Conservation (phyloP, 176 grass and related monocot species). For the Avena sativa region DNA sequence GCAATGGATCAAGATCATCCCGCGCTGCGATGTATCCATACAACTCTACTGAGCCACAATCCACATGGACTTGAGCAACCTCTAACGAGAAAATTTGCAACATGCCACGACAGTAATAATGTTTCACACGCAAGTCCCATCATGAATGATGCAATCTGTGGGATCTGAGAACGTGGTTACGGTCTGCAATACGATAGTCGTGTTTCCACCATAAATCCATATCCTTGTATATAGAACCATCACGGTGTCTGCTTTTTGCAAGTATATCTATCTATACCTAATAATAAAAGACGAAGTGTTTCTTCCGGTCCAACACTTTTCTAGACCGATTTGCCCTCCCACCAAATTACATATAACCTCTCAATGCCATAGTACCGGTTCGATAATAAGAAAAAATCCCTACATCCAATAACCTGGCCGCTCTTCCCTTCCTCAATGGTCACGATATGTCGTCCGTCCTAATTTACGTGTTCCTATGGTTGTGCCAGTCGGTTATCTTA, state of each 20-base stretch:
- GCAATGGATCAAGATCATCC: conserved; percentile 2
- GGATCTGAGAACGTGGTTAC: background rate
- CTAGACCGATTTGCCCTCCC: no score
- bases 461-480: no score
- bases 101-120: background rate
- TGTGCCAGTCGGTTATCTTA: no score
- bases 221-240: background rate
- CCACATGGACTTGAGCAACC: background rate
- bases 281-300: no score
- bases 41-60: background rate
- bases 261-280: background rate
- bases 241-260: conserved; percentile 5
- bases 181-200: background rate
- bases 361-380: no score
- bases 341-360: no score
- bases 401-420: no score
- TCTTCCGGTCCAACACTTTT: no score
- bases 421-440: no score
- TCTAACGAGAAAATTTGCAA: background rate
- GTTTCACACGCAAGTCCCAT: background rate
- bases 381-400: no score
- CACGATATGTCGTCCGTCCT: no score
- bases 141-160: background rate
- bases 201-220: background rate
- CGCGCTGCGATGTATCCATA: conserved; percentile 6